Conservation (phyloP, 495 filamentous ascomycete genomes). For the Talaromyces nanjingensis region DNA sequence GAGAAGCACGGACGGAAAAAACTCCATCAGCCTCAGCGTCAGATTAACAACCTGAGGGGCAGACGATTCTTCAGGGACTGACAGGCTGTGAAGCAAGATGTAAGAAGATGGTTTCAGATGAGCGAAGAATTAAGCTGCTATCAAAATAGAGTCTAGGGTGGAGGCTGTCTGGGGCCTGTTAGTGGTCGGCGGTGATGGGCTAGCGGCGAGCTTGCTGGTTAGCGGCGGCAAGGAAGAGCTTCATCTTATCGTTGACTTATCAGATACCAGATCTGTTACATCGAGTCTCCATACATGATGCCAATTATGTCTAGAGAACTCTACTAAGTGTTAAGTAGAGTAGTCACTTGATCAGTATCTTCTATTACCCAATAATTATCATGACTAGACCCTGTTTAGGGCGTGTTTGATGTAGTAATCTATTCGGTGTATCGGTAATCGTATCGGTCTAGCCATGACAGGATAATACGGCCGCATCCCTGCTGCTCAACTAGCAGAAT, state of each 20-base stretch:
- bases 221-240: not conserved
- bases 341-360: too few relatives aligned
- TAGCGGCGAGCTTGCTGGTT: not conserved
- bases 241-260: not conserved
- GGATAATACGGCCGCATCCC: not conserved
- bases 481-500: not conserved
- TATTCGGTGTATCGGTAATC: not conserved
- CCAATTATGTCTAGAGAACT: not conserved
- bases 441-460: not conserved
- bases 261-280: not conserved
- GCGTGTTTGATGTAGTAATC: not conserved
- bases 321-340: too few relatives aligned
- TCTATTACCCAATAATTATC: too few relatives aligned
- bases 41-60: not conserved
- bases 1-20: not conserved
- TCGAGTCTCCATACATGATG: not conserved
- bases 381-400: not conserved
- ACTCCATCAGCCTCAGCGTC: not conserved
- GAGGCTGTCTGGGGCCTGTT: not conserved
- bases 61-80: not conserved
- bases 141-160: not conserved
- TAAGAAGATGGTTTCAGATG: constrained; percentile 3
- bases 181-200: not conserved
- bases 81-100: not conserved
- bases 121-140: not conserved